Evolutionary conservation across 345 rosid genomes (phyloP), one percentile per base, ranked within the genome.

Genomic region (Pseudoturritis turrita): DNA sequence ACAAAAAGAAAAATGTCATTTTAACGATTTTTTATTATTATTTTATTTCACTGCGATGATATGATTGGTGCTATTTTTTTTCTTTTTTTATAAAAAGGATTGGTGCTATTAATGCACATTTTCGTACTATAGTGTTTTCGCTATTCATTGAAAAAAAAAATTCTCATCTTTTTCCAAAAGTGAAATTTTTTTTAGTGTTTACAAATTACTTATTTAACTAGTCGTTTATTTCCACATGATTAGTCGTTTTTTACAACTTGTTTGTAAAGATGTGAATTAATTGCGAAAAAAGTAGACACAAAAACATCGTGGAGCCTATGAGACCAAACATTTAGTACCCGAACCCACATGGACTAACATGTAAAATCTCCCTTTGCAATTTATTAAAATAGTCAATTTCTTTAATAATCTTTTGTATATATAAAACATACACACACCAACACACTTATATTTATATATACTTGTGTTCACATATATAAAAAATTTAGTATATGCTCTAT

Each of bases 331-430:
- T 69, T 75, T 61, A 43, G 70, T 75, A 62, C 74, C 58, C 70
- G 65, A 75, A 75, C 70, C 58, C 79, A 75, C 79, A 53, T 75
- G 79, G 79, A 62, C 79, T 75, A 75, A 69, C 79, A 75, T 75
- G 79, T 69, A 53, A 59, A 67, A 50, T 67, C 54, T 17, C 62
- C 58, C 70, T 53, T 41, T 33, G 31, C 23, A 40, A 67, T 67
- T 53, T 51, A 33, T 59, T 68, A 12, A 13, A 68, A 43, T 61
- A 23, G 45, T 49, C 67, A 49, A 2, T 40, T 65, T 59, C 22
- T 57, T 47, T 74, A 39, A 47, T 65, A 46, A 43, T 37, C 29
- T 35, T n/a, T n/a, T 47, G 33, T 54, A 46, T 62, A 63, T 59
- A 22, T 33, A 63, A 29, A 33, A 62, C 46, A 49, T 33, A 39